Conservation (phyloP, 1,284 basidiomycete genomes). For the Tilletia horrida region DNA sequence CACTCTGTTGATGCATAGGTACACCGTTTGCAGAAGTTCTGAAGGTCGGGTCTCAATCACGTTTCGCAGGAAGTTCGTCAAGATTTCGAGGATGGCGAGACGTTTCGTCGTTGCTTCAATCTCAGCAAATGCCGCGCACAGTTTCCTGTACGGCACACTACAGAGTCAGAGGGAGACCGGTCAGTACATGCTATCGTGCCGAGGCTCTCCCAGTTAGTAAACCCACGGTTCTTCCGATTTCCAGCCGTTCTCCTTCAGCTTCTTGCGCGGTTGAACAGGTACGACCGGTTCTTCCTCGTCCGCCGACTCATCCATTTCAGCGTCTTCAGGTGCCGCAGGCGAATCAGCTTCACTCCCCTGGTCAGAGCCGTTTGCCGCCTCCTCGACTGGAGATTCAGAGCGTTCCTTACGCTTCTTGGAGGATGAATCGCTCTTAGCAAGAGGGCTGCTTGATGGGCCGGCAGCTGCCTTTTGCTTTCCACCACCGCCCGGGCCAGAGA, state of each 20-base stretch:
- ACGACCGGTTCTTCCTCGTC: conserved; percentile 1
- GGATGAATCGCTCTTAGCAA: neutral
- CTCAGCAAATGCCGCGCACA: conserved; percentile 79
- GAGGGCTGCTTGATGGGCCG: neutral
- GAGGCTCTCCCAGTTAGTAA: neutral
- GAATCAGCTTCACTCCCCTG: neutral
- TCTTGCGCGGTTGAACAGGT: conserved; percentile 56
- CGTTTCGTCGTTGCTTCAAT: conserved; percentile 96
- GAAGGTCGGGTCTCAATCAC: conserved; percentile 79
- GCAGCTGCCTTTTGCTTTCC: neutral
- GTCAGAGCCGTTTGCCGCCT: neutral
- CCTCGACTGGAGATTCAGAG: neutral
- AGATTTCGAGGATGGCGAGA: conserved; percentile 81
- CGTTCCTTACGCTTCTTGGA: conserved; percentile 9
- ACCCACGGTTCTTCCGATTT: conserved; percentile 68
- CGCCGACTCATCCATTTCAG: neutral
- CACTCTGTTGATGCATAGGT: conserved; percentile 94
- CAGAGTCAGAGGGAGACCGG: neutral
- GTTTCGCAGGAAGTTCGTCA: conserved; percentile 82
- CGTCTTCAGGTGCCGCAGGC: too few species aligned
- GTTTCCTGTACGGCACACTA: conserved; percentile 88
- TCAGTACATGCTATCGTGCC: too few species aligned
- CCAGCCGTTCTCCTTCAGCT: conserved; percentile 68
- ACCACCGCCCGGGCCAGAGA: neutral
- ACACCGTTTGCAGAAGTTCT: conserved; percentile 80